Percentiles rank a stretch among this genome's conserved stretches.
phyloP scores from a whole-genome alignment of 1,139 yeast genomes.

The Candida sp. region DNA sequence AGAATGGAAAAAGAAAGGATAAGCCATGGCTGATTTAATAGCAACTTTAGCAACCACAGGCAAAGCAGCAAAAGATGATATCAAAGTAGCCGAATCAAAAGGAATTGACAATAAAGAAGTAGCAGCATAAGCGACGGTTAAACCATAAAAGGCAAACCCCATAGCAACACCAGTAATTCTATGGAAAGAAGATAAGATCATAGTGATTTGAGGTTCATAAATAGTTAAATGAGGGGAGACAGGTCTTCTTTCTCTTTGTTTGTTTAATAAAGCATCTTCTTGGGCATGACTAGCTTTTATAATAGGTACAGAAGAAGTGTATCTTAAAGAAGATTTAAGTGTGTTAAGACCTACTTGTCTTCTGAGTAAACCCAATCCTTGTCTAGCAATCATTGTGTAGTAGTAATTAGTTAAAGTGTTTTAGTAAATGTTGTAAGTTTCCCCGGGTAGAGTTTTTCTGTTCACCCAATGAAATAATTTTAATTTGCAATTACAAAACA shows the following conservation, averaged over 20 bases:
- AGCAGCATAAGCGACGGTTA: slow-evolving; percentile 74
- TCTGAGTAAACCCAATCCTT: slow-evolving; percentile 11
- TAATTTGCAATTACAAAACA: not conserved
- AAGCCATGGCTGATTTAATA: slow-evolving; percentile 67
- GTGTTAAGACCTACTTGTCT: no score
- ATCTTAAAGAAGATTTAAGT: no score
- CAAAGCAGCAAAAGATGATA: slow-evolving; percentile 51
- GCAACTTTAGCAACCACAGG: slow-evolving; percentile 62
- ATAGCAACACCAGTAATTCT: slow-evolving; percentile 86
- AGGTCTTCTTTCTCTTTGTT: slow-evolving; percentile 89
- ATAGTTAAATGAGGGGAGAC: slow-evolving; percentile 87
- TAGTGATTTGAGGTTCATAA: slow-evolving; percentile 87
- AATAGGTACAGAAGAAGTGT: slow-evolving; percentile 47
- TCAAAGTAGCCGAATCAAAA: slow-evolving; percentile 61
- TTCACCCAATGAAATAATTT: slow-evolving; percentile 1
- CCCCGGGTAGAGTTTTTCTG: no score
- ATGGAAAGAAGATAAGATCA: slow-evolving; percentile 77
- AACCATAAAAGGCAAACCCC: slow-evolving; percentile 75
- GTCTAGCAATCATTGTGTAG: slow-evolving; percentile 13
- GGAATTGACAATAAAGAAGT: slow-evolving; percentile 62
- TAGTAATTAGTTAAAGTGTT: no score
- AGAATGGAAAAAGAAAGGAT: slow-evolving; percentile 84
- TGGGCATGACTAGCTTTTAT: slow-evolving; percentile 53
- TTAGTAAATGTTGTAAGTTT: no score
- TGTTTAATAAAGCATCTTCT: slow-evolving; percentile 67